These are phyloP conservation scores for Zea luxurians DNA, from an alignment of 176 grass and related monocot genomes.

Conservation along the genomic window DNA sequence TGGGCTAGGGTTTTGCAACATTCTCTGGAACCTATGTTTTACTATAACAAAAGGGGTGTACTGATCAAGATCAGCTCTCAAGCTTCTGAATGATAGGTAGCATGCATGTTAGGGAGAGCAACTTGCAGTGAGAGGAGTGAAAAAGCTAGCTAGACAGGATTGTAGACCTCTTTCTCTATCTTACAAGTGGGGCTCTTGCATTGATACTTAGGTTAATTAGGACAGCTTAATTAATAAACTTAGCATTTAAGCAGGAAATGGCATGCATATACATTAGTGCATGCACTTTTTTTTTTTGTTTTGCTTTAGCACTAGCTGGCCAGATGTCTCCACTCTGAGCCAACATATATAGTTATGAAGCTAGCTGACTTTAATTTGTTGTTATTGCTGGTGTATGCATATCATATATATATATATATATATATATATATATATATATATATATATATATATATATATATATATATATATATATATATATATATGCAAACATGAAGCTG, in stretches of 20 bases:
- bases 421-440: too few relatives aligned
- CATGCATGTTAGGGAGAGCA: background rate
- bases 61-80: background rate
- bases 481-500: too few relatives aligned
- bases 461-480: too few relatives aligned
- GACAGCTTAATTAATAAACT: background rate
- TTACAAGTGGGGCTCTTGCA: background rate
- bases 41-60: too few relatives aligned
- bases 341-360: too few relatives aligned
- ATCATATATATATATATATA: too few relatives aligned
- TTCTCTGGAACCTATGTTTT: slow-evolving; percentile 22
- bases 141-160: background rate
- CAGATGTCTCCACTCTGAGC: too few relatives aligned
- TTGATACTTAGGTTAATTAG: background rate
- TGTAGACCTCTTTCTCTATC: background rate
- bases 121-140: background rate
- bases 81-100: slow-evolving; percentile 20
- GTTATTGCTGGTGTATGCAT: too few relatives aligned
- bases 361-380: background rate
- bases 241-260: background rate
- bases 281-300: too few relatives aligned
- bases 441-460: too few relatives aligned
- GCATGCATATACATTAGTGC: too few relatives aligned
- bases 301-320: too few relatives aligned
- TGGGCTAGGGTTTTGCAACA: slow-evolving; percentile 33